phyloP scores from a whole-genome alignment of 2,329 filamentous ascomycete genomes.

The Corinectria fuckeliana region DNA sequence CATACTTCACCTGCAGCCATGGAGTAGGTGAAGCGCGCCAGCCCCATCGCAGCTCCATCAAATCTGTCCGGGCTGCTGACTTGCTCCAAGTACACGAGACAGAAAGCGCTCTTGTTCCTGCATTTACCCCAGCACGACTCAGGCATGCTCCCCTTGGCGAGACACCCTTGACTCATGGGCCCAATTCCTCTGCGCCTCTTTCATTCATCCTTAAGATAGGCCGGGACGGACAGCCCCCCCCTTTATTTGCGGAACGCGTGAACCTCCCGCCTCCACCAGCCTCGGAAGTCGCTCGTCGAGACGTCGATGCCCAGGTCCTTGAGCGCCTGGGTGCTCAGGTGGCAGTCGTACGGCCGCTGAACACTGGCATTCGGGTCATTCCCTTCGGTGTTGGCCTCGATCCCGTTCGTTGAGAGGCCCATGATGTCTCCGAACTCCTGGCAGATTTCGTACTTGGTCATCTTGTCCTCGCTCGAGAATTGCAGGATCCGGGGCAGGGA shows the following conservation, averaged over 20 bases:
- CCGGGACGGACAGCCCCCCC: neutral
- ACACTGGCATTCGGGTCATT: constrained; percentile 75
- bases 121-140: constrained; percentile 6
- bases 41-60: neutral
- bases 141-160: constrained; percentile 10
- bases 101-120: neutral
- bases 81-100: neutral
- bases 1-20: neutral
- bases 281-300: constrained; percentile 74
- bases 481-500: constrained; percentile 75
- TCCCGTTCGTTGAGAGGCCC: constrained; percentile 71
- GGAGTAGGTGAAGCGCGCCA: neutral
- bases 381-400: constrained; percentile 73
- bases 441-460: constrained; percentile 92
- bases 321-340: constrained; percentile 78
- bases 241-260: constrained; percentile 64
- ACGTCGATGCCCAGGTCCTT: constrained; percentile 78
- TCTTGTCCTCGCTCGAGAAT: constrained; percentile 84
- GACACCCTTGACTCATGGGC: constrained; percentile 1
- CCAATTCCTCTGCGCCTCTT: neutral
- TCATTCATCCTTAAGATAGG: neutral
- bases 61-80: neutral
- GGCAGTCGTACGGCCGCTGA: constrained; percentile 85
- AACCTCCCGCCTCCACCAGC: constrained; percentile 78
- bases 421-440: constrained; percentile 79